A percentile compares a stretch with the other conserved stretches of the same genome.
These are phyloP conservation scores for Suhomyces anneliseae DNA, from an alignment of 1,139 yeast genomes.

Conservation along the genomic window DNA sequence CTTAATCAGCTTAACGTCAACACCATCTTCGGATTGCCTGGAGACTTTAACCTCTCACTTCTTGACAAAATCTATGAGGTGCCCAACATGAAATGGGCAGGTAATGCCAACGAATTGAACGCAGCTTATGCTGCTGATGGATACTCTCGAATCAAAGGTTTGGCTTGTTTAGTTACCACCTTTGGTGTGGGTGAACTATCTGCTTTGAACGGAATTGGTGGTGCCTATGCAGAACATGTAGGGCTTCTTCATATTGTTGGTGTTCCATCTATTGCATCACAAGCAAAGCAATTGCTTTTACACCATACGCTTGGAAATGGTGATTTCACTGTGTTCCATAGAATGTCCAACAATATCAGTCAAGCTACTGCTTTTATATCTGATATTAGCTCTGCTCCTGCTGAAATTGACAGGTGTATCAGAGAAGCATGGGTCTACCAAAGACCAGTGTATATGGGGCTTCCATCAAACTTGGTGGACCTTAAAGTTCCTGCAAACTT, in stretches of 20 bases:
- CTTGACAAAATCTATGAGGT: constrained; percentile 66
- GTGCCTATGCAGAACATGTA: constrained; percentile 60
- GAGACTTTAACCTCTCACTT: constrained; percentile 71
- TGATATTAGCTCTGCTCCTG: constrained; percentile 32
- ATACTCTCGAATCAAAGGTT: constrained; percentile 60
- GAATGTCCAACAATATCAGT: constrained; percentile 49
- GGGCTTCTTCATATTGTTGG: constrained; percentile 59
- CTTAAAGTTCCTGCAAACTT: constrained; percentile 30
- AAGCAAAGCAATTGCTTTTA: constrained; percentile 52
- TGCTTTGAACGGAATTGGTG: constrained; percentile 61
- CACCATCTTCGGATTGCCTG: constrained; percentile 78
- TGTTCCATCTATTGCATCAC: constrained; percentile 60
- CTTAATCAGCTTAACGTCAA: constrained; percentile 57
- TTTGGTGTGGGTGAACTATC: constrained; percentile 67
- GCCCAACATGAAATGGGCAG: constrained; percentile 55
- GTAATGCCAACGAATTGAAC: constrained; percentile 70
- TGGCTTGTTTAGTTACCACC: constrained; percentile 62
- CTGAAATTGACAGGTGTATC: constrained; percentile 37
- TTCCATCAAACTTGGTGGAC: constrained; percentile 42
- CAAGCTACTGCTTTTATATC: constrained; percentile 32
- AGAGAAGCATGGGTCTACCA: constrained; percentile 38
- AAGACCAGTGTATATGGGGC: constrained; percentile 40
- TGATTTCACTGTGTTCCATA: constrained; percentile 74
- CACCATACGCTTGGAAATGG: constrained; percentile 81
- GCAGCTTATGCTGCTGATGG: constrained; percentile 76